Conservation (phyloP, 129 eudicot genomes). For the Rutidosis leptorrhynchoides region DNA sequence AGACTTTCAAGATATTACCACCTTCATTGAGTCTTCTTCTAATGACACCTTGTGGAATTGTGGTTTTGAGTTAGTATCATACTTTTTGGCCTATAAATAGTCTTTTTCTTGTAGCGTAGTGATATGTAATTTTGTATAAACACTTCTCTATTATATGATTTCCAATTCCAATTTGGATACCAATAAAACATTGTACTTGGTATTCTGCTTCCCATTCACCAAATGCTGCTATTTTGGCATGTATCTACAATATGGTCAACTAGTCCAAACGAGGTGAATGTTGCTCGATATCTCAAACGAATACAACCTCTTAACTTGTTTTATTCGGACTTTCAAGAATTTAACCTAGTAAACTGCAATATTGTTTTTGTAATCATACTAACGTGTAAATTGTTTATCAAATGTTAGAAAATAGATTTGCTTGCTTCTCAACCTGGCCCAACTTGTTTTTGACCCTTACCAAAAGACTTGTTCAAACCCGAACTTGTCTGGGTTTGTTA, state of each 20-base stretch:
- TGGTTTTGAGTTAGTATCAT: slow-evolving; percentile 76
- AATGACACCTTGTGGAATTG: slow-evolving; percentile 95
- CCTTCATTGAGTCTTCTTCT: slow-evolving; percentile 94
- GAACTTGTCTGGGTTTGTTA: no score
- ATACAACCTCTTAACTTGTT: neutral
- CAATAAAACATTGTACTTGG: neutral
- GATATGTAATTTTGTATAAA: neutral
- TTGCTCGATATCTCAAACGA: neutral
- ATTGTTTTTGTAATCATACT: neutral
- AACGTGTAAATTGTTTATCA: neutral
- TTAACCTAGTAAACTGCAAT: neutral
- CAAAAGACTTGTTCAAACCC: no score
- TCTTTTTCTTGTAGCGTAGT: neutral
- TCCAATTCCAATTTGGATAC: neutral
- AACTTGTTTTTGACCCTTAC: neutral
- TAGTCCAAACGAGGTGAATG: neutral
- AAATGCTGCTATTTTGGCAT: slow-evolving; percentile 14
- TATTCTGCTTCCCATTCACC: neutral
- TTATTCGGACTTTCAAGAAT: neutral
- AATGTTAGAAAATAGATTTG: neutral
- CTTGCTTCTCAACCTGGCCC: neutral
- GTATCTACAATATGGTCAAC: slow-evolving; percentile 69
- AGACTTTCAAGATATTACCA: slow-evolving; percentile 93
- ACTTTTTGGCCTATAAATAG: neutral
- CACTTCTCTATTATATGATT: neutral